Evolutionary conservation across 129 eudicot genomes (phyloP), one percentile per base, ranked within the genome.

Genomic region (Ambrosia trifida): DNA sequence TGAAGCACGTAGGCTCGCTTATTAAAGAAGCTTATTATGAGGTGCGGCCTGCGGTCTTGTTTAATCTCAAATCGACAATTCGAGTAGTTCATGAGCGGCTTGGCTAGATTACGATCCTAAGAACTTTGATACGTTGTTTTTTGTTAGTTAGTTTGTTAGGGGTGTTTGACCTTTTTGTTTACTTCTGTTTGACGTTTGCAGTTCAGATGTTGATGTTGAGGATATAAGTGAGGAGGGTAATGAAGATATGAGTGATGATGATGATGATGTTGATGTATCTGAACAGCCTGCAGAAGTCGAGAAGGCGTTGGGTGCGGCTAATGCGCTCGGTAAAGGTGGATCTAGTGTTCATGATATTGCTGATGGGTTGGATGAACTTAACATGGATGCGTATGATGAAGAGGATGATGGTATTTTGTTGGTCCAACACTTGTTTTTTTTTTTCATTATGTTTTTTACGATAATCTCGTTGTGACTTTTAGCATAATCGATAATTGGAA

Each of bases 301-400:
- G 30, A 90, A 78, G 28, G 98, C 98, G 2, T 78, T 90, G 72
- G 89, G 76, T 69, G 98, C 95, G 50, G 98, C 98, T 24, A 81
- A 82, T 79, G 96, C 95, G 50, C 89, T 93, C 56, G 87, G 96
- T 71, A 89, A 83, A 33, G 38, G 80, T 17, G 88, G 81, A 58
- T 28, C 86, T 1, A 80, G 79, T 58, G 54, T 80, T 28, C 44
- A 69, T 63, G 85, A 81, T 77, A 73, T 93, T 38, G 74, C 83
- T 38, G 98, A 87, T 68, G 95, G 85, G 36, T 59, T 89, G 67
- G 78, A 76, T 79, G 95, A 89, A 73, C 74, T 93, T 20, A 84
- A 89, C 83, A 93, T 93, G 96, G 96, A 89, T 66, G 66, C 87
- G 47, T 93, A 93, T 74, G 96, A 89, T 73, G 98, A 93, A 28